These are phyloP conservation scores for Ustilago bromivora DNA, from an alignment of 1,284 basidiomycete genomes.

Conservation along the genomic window DNA sequence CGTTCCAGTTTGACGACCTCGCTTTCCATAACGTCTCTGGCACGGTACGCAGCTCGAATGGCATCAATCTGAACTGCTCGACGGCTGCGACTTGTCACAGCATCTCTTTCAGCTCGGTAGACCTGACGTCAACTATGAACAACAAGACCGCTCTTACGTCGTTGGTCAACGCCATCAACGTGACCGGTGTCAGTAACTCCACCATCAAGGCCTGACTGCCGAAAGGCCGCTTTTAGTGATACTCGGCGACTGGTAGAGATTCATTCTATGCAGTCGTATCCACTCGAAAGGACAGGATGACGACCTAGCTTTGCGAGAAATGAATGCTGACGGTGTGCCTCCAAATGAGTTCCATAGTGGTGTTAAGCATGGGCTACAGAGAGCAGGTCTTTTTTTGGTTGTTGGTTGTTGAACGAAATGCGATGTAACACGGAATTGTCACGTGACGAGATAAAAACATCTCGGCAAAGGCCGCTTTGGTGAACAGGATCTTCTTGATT, in stretches of 20 bases:
- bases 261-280: too few species aligned
- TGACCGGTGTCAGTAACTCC: conserved; percentile 1
- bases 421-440: neutral
- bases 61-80: conserved; percentile 21
- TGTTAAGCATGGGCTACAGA: too few species aligned
- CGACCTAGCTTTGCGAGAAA: too few species aligned
- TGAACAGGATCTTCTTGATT: conserved; percentile 5
- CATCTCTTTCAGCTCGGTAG: conserved; percentile 9
- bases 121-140: conserved; percentile 2
- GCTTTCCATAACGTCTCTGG: conserved; percentile 16
- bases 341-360: too few species aligned
- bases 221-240: too few species aligned
- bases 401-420: neutral
- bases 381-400: too few species aligned
- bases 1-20: conserved; percentile 16
- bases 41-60: conserved; percentile 9
- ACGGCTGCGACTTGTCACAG: conserved; percentile 9
- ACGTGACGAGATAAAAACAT: neutral
- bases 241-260: too few species aligned
- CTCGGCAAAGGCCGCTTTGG: neutral
- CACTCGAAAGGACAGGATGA: too few species aligned
- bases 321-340: too few species aligned
- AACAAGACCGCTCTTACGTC: conserved; percentile 6
- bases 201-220: too few species aligned
- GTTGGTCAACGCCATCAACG: conserved; percentile 14